Conservation (phyloP, 495 filamentous ascomycete genomes). For the Neurospora sp. region DNA sequence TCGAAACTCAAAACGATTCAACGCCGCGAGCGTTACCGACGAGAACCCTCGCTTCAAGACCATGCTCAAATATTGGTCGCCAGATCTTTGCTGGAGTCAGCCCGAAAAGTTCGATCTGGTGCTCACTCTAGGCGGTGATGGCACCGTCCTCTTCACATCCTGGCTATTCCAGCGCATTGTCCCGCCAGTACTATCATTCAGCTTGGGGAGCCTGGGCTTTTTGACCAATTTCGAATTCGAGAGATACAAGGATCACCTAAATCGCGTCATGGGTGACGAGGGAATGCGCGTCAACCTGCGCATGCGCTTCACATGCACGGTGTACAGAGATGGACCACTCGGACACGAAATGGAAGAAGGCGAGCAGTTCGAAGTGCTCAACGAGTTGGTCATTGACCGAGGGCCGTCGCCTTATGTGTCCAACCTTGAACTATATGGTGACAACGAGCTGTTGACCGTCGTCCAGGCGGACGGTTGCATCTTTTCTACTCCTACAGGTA, state of each 20-base stretch:
- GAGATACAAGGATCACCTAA: constrained; percentile 68
- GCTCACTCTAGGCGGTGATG: constrained; percentile 83
- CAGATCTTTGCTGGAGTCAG: constrained; percentile 80
- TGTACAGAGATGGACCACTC: constrained; percentile 53
- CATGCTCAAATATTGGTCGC: constrained; percentile 89
- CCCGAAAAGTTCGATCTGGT: constrained; percentile 92
- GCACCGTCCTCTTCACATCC: constrained; percentile 82
- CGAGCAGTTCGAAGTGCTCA: constrained; percentile 90
- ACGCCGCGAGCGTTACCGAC: constrained; percentile 59
- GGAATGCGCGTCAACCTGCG: constrained; percentile 93
- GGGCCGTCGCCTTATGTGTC: constrained; percentile 94
- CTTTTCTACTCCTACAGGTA: constrained; percentile 88
- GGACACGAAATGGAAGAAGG: constrained; percentile 53
- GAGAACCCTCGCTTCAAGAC: constrained; percentile 59
- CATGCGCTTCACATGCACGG: constrained; percentile 95
- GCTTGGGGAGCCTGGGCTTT: constrained; percentile 81
- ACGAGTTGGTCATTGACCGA: constrained; percentile 95
- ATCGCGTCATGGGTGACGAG: constrained; percentile 76
- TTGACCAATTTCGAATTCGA: constrained; percentile 87
- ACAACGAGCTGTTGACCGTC: constrained; percentile 85
- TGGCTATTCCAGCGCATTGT: constrained; percentile 94
- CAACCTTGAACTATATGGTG: constrained; percentile 89
- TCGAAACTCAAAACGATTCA: constrained; percentile 75
- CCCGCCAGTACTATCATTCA: constrained; percentile 81
- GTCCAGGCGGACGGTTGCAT: constrained; percentile 96